Percentiles rank a stretch among this genome's conserved stretches.
phyloP scores from a whole-genome alignment of 768 basidiomycete species.

The Holtermanniella nyarrowii region DNA sequence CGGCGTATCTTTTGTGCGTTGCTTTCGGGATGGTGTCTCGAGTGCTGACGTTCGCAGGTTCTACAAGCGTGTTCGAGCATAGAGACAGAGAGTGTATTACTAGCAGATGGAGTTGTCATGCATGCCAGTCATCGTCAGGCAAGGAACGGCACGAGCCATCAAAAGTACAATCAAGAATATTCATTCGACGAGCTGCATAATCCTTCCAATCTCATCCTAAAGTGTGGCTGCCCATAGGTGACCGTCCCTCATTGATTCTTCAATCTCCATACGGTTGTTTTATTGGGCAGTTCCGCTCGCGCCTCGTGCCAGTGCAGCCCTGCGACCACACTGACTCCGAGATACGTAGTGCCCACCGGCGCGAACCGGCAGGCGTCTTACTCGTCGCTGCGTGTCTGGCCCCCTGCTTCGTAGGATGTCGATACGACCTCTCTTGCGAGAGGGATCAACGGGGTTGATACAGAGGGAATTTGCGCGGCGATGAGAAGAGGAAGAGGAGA shows the following conservation, averaged over 20 bases:
- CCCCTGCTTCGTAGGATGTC: constrained; percentile 16
- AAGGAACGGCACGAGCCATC: no score
- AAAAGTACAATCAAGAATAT: no score
- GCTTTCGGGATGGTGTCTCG: neutral
- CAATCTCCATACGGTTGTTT: constrained; percentile 37
- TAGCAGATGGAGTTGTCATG: neutral
- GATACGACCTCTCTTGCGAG: constrained; percentile 3
- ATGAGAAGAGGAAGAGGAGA: constrained; percentile 11
- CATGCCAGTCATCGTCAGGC: neutral
- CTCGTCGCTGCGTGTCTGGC: constrained; percentile 31
- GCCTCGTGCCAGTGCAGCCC: no score
- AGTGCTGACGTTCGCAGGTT: constrained; percentile 13
- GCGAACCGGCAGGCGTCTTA: constrained; percentile 1
- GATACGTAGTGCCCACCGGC: neutral
- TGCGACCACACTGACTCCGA: neutral
- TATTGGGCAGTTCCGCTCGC: constrained; percentile 10
- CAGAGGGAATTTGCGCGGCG: constrained; percentile 26
- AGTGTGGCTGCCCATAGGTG: constrained; percentile 36
- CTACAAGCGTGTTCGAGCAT: constrained; percentile 31
- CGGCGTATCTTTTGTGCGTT: constrained; percentile 36
- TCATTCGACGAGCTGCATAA: no score
- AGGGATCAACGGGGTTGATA: constrained; percentile 13
- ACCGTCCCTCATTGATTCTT: constrained; percentile 27
- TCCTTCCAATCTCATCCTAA: no score
- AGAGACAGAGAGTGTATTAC: neutral